Evolutionary conservation across 2,329 filamentous ascomycete genomes (phyloP), one percentile per base, ranked within the genome.

Genomic region (Fusarium metavorans): DNA sequence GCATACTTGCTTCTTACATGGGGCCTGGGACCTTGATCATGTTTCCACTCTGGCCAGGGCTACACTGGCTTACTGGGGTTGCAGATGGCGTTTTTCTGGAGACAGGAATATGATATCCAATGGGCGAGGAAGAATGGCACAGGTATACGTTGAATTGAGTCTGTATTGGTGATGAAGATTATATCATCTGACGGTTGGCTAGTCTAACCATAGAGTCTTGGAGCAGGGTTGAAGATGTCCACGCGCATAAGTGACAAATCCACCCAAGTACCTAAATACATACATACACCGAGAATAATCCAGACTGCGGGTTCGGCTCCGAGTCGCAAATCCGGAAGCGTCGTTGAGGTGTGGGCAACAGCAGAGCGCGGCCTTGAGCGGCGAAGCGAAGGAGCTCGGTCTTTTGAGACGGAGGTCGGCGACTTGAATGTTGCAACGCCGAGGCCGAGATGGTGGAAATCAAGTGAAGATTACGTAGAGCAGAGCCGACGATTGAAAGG

Each of bases 291-390:
- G 58, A 43, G 60, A 37, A 54, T 32, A 58, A 20, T 54, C 18
- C 41, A 59, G 25, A 16, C 16, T 52, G n/a, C 27, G 30, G 25
- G 34, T 48, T 64, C 68, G 66, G 58, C 32, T 64, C 69, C 63
- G 73, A 72, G 37, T 16, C 23, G 16, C 20, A 58, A 67, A 30
- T 61, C 63, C 57, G 71, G 72, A 57, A 56, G 43, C 6, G 11
- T 27, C 30, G 14, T 57, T 16, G 20, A 34, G 52, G 30, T 30
- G 48, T 30, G 48, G 48, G 25, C 48, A 52, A 45, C 41, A 8
- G 25, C 41, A 27, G 18, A 52, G 25, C 9, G 23, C 23, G 25
- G 48, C 27, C 25, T 52, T 52, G 48, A 10, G 25, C 48, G 27
- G 27, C 48, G 48, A 32, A 34, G 20, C 10, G 20, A 58, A 57